Percentiles rank a stretch among this genome's conserved stretches.
Conservation (phyloP, 192 early-diverging fungal species). For the Backusella tuberculispora region DNA sequence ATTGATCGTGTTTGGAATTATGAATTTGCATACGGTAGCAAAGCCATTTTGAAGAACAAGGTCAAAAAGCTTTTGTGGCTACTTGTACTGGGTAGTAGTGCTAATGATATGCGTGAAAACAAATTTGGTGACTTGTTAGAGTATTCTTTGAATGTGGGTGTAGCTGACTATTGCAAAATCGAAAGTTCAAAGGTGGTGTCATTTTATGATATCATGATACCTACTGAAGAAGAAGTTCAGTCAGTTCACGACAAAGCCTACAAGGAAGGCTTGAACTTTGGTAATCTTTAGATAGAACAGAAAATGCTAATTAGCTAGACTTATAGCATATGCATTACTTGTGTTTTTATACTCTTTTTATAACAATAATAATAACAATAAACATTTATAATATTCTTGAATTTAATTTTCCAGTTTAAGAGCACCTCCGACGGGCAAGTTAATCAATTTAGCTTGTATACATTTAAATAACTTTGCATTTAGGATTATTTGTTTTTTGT, state of each 20-base stretch:
- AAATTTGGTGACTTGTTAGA: too few relatives aligned
- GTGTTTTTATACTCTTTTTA: too few relatives aligned
- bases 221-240: background rate
- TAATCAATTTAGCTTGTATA: too few relatives aligned
- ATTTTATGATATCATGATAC: background rate
- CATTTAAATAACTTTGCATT: too few relatives aligned
- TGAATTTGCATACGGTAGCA: background rate
- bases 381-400: too few relatives aligned
- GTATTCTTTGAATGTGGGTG: background rate
- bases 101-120: too few relatives aligned
- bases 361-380: too few relatives aligned
- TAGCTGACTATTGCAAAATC: background rate
- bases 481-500: too few relatives aligned
- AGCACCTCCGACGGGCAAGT: too few relatives aligned
- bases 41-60: background rate
- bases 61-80: background rate
- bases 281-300: background rate
- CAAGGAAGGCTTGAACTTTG: background rate
- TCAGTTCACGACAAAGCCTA: background rate
- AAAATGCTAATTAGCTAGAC: too few relatives aligned
- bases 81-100: background rate
- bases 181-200: background rate
- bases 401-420: too few relatives aligned
- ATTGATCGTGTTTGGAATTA: background rate
- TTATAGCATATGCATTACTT: too few relatives aligned